phyloP scores from a whole-genome alignment of 129 eudicot genomes.

The Artemisia tridentata region DNA sequence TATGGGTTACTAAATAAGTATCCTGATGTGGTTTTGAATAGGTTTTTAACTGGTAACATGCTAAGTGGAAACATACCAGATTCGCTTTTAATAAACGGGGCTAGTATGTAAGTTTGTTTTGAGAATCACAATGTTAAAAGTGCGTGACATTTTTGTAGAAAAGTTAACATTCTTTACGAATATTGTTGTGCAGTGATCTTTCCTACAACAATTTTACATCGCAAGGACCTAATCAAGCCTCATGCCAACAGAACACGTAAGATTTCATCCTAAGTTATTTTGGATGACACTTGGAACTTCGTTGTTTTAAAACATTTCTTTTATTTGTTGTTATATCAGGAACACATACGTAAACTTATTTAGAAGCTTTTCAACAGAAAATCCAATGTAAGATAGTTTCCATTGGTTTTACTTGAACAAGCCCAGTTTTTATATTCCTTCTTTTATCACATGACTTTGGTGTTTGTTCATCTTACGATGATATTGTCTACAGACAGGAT shows the following conservation, averaged over 20 bases:
- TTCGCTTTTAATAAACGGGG: conserved; percentile 63
- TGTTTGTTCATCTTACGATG: conserved; percentile 21
- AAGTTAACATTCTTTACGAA: conserved; percentile 11
- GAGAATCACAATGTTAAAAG: background rate
- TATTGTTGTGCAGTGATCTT: conserved; percentile 62
- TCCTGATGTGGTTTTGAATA: conserved; percentile 25
- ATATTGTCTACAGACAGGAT: conserved; percentile 49
- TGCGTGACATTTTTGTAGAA: background rate
- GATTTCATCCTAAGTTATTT: conserved; percentile 16
- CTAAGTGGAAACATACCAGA: conserved; percentile 72
- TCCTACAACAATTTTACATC: conserved; percentile 83
- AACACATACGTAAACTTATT: conserved; percentile 62
- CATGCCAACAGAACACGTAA: conserved; percentile 63
- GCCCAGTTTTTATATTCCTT: background rate
- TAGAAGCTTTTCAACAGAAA: conserved; percentile 57
- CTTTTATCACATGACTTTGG: background rate
- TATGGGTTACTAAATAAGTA: conserved; percentile 1
- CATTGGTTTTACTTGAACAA: background rate
- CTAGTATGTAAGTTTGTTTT: conserved; percentile 58
- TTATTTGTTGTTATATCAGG: conserved; percentile 34
- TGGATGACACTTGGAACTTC: conserved; percentile 2
- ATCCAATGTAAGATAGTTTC: conserved; percentile 47
- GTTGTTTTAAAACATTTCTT: background rate
- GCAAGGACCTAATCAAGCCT: conserved; percentile 67
- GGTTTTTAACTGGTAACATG: conserved; percentile 72